These are phyloP conservation scores for Taxillus chinensis DNA, from an alignment of 164 flowering plant species.

Conservation along the genomic window DNA sequence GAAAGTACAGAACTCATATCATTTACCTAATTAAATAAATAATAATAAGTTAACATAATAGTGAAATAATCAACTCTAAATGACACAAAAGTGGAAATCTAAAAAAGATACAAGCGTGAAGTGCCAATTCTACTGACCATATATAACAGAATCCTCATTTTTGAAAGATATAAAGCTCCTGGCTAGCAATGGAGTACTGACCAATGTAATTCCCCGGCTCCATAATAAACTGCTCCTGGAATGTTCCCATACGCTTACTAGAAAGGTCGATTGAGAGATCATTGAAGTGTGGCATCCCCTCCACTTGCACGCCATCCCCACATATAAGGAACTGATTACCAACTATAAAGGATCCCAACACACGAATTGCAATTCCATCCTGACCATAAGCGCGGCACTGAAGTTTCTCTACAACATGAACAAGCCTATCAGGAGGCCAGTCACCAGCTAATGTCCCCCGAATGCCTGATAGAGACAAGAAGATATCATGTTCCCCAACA, in stretches of 20 bases:
- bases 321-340: conserved; percentile 89
- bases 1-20: too few relatives aligned
- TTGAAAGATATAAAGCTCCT: conserved; percentile 71
- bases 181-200: conserved; percentile 49
- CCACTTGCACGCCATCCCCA: conserved; percentile 86
- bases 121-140: background rate
- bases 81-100: too few relatives aligned
- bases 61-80: too few relatives aligned
- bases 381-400: conserved; percentile 83
- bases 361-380: conserved; percentile 83
- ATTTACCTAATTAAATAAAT: too few relatives aligned
- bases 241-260: conserved; percentile 68
- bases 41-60: too few relatives aligned
- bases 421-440: conserved; percentile 79
- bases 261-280: conserved; percentile 67
- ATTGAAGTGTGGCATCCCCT: conserved; percentile 74
- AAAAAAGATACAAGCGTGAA: background rate
- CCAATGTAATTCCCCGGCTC: conserved; percentile 66
- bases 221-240: conserved; percentile 83
- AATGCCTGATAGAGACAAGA: conserved; percentile 40
- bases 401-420: conserved; percentile 92
- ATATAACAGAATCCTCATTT: conserved; percentile 6
- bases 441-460: conserved; percentile 77
- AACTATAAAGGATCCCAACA: conserved; percentile 71
- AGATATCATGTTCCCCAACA: conserved; percentile 60